Evolutionary conservation across 148 eudicot genomes (phyloP).

Genomic region (Rhododendron henanense): DNA sequence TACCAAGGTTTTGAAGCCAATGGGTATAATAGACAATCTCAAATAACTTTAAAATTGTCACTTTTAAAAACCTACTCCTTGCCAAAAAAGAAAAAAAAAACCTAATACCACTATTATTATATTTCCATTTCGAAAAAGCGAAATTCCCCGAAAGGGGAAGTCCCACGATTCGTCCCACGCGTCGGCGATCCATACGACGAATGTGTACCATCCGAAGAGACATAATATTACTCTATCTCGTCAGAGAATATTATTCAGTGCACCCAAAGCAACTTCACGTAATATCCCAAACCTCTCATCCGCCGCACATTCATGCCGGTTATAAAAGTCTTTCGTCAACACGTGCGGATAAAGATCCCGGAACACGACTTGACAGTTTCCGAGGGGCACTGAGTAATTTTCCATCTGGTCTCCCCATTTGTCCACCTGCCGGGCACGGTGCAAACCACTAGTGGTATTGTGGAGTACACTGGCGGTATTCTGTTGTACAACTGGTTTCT

Average conservation of each 20-base stretch:
- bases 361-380: not conserved
- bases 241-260: not conserved
- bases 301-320: too few relatives aligned
- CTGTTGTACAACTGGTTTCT: not conserved
- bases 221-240: not conserved
- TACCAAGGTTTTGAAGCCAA: not conserved
- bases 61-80: not conserved
- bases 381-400: not conserved
- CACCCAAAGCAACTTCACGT: not conserved
- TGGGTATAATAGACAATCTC: not conserved
- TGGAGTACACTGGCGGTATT: not conserved
- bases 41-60: not conserved
- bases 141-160: slow-evolving; percentile 6
- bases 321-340: not conserved
- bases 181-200: slow-evolving; percentile 21
- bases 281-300: too few relatives aligned
- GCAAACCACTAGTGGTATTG: slow-evolving; percentile 9
- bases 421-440: not conserved
- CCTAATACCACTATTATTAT: not conserved
- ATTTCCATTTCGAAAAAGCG: not conserved
- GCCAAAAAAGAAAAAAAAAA: not conserved
- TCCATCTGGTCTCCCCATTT: not conserved
- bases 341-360: not conserved
- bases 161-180: not conserved
- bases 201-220: not conserved